These are phyloP conservation scores for Triticum dicoccoides DNA, from an alignment of 176 grass and related monocot species.

Conservation along the genomic window DNA sequence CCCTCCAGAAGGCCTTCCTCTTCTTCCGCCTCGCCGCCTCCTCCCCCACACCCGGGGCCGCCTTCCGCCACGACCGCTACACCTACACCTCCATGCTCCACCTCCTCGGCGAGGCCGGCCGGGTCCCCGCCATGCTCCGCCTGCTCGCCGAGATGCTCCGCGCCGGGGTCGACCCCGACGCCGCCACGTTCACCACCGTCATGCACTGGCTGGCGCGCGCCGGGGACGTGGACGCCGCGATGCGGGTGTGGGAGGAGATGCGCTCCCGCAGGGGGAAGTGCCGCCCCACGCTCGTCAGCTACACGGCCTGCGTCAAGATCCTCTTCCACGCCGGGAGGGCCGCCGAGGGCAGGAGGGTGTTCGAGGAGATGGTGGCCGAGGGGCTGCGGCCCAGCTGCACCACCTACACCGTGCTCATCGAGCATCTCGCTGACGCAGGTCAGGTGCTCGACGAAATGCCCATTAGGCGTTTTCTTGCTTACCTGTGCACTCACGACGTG, in stretches of 20 bases:
- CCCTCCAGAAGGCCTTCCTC: slow-evolving; percentile 66
- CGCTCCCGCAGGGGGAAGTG: slow-evolving; percentile 13
- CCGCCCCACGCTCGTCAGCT: slow-evolving; percentile 62
- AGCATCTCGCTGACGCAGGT: slow-evolving; percentile 63
- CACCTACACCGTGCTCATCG: slow-evolving; percentile 77
- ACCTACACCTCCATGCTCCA: slow-evolving; percentile 83
- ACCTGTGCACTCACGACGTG: not conserved
- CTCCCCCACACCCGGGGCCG: not conserved
- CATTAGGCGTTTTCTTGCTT: not conserved
- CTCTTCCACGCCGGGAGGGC: slow-evolving; percentile 56
- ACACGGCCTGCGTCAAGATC: slow-evolving; percentile 70
- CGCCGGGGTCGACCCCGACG: slow-evolving; percentile 45
- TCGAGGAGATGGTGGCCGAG: slow-evolving; percentile 59
- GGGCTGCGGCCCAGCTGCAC: slow-evolving; percentile 61
- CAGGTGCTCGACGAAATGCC: slow-evolving; percentile 37
- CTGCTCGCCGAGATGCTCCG: slow-evolving; percentile 61
- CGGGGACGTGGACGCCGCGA: slow-evolving; percentile 54
- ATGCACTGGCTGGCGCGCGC: slow-evolving; percentile 65
- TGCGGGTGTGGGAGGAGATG: slow-evolving; percentile 73
- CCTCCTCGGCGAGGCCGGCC: slow-evolving; percentile 68
- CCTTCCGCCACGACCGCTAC: slow-evolving; percentile 73
- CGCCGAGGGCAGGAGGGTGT: slow-evolving; percentile 39
- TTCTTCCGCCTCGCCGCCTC: slow-evolving; percentile 60
- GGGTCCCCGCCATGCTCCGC: slow-evolving; percentile 54
- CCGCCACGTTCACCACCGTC: slow-evolving; percentile 58